Evolutionary conservation across 2,329 filamentous ascomycete genomes (phyloP), one percentile per base, ranked within the genome.

Genomic region (Saccharata proteae): DNA sequence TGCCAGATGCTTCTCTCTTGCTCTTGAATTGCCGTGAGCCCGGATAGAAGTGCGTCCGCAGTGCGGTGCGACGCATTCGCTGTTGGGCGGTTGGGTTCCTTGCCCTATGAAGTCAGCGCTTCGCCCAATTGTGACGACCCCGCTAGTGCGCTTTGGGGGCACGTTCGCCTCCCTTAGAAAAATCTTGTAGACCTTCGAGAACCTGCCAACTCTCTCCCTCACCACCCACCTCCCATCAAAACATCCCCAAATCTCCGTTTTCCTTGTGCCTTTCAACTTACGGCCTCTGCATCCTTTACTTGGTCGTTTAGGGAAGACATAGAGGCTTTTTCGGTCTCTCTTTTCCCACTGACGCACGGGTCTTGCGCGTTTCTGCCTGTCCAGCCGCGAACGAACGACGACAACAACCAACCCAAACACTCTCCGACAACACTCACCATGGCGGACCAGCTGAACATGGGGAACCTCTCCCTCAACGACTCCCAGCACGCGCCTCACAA

Each of bases 371-470:
- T 53, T 54, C 51, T 51, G 51, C 51, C 50, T 54, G 44, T n/a
- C n/a, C n/a, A n/a, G n/a, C n/a, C n/a, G n/a, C n/a, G n/a, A n/a
- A n/a, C n/a, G n/a, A n/a, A 22, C 20, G n/a, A 25, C n/a, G n/a
- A n/a, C n/a, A n/a, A n/a, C n/a, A n/a, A n/a, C n/a, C 8, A 22
- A 22, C 17, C 20, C 26, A 25, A 21, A 10, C n/a, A 12, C 18
- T 8, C 29, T n/a, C 5, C 32, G 16, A 16, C 28, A 23, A 26
- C 7, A 22, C 21, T 7, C 26, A 77, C 59, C 54, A 85, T 85
- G 80, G 80, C 80, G 57, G 79, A 83, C 51, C 77, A 86, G 67
- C 71, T 90, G 49, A 83, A 84, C 67, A 85, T 88, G 72, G 71
- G 69, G 55, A 74, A 75, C 54, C 67, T 88, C 50, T 77, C 64